phyloP scores from a whole-genome alignment of 345 rosid genomes.

The Brassica rapa region DNA sequence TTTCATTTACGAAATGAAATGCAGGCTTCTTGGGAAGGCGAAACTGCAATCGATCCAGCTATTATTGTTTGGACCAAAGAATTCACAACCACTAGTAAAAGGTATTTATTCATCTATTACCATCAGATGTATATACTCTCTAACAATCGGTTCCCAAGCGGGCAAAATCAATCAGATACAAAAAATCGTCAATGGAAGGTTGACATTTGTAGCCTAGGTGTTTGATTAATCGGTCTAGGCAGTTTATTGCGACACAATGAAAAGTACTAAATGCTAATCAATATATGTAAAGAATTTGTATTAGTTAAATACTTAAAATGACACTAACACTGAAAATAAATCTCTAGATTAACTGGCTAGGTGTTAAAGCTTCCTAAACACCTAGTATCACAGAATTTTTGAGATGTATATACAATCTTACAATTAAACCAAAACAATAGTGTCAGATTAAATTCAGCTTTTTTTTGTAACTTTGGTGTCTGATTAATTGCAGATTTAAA shows the following conservation, averaged over 20 bases:
- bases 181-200: background rate
- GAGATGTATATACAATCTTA: background rate
- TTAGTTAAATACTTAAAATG: background rate
- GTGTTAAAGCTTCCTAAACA: background rate
- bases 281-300: background rate
- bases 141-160: background rate
- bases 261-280: background rate
- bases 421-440: background rate
- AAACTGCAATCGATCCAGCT: constrained; percentile 38
- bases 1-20: constrained; percentile 6
- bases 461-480: background rate
- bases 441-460: background rate
- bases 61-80: constrained; percentile 37
- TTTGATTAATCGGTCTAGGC: background rate
- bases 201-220: too few relatives aligned
- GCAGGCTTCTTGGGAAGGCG: constrained; percentile 37
- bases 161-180: background rate
- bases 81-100: constrained; percentile 39
- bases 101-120: constrained; percentile 7
- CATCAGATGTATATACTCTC: background rate
- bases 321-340: background rate
- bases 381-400: background rate
- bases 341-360: background rate
- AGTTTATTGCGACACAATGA: background rate
- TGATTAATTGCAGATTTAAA: constrained; percentile 27